These are phyloP conservation scores for Alternaria ventricosa DNA, from an alignment of 2,329 filamentous ascomycete genomes.

Conservation along the genomic window DNA sequence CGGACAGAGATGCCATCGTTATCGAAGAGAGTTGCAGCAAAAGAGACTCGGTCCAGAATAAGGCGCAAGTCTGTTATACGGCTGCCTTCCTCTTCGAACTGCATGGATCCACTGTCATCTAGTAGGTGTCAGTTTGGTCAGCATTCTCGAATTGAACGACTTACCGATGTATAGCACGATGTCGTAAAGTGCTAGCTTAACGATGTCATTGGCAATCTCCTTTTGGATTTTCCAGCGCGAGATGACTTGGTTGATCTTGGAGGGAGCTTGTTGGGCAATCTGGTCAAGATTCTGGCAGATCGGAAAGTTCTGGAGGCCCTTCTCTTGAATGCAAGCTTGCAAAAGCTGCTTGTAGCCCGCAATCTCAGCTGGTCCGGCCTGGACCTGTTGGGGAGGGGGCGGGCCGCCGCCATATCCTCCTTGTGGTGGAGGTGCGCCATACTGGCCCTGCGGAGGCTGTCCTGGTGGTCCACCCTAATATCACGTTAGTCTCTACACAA, in stretches of 20 bases:
- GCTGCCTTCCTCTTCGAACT: slow-evolving; percentile 70
- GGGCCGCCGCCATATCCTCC: slow-evolving; percentile 43
- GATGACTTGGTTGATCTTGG: slow-evolving; percentile 62
- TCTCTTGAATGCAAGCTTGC: slow-evolving; percentile 65
- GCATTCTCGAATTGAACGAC: neutral
- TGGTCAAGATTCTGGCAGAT: slow-evolving; percentile 59
- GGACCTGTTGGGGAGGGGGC: slow-evolving; percentile 46
- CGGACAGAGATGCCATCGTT: slow-evolving; percentile 71
- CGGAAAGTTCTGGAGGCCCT: slow-evolving; percentile 63
- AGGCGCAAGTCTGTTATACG: slow-evolving; percentile 71
- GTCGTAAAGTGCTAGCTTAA: slow-evolving; percentile 68
- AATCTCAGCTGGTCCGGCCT: slow-evolving; percentile 58
- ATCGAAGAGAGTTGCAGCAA: slow-evolving; percentile 72
- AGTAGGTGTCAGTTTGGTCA: slow-evolving; percentile 15
- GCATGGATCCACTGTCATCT: slow-evolving; percentile 74
- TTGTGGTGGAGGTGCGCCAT: slow-evolving; percentile 39
- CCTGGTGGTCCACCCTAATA: slow-evolving; percentile 31
- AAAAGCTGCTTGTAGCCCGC: slow-evolving; percentile 64
- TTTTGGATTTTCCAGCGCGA: slow-evolving; percentile 63
- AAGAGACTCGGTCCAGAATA: slow-evolving; percentile 68
- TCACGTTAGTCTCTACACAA: slow-evolving; percentile 18
- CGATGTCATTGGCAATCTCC: slow-evolving; percentile 68
- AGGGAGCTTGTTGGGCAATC: slow-evolving; percentile 57
- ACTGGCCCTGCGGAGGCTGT: slow-evolving; percentile 45
- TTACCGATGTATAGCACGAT: slow-evolving; percentile 65